A percentile compares a stretch with the other conserved stretches of the same genome.
Conservation (phyloP, 306 rosid species). For the Ziziphus jujuba region DNA sequence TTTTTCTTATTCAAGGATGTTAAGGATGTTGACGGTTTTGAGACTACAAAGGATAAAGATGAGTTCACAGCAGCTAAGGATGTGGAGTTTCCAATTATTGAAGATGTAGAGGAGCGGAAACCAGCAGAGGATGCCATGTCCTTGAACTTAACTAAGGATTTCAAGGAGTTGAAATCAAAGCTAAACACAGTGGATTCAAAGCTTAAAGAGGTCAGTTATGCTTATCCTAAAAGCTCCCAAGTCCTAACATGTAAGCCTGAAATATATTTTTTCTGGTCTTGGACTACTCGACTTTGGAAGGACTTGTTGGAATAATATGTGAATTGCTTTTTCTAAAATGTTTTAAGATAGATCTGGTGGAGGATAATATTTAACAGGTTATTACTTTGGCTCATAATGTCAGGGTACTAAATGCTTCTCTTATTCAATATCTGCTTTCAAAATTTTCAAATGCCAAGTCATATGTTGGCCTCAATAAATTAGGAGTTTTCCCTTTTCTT, state of each 20-base stretch:
- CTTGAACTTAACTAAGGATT: constrained; percentile 41
- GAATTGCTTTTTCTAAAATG: background rate
- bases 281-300: constrained; percentile 13
- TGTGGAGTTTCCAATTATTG: constrained; percentile 26
- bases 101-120: constrained; percentile 38
- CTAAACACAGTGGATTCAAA: constrained; percentile 54
- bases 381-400: background rate
- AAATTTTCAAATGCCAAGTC: background rate
- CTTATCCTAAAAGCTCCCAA: constrained; percentile 15
- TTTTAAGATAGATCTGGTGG: background rate
- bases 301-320: constrained; percentile 15
- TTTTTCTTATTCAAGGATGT: constrained; percentile 36
- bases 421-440: background rate
- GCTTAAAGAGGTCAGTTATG: constrained; percentile 74
- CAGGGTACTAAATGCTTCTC: background rate
- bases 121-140: constrained; percentile 35
- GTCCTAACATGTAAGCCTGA: background rate
- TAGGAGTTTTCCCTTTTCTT: background rate
- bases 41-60: constrained; percentile 37
- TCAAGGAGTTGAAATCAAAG: constrained; percentile 61
- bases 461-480: background rate
- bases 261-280: background rate
- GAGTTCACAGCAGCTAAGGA: constrained; percentile 36
- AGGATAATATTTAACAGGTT: background rate
- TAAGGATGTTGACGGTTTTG: constrained; percentile 50